Evolutionary conservation across 73 alveolate genomes (phyloP).

Genomic region (Chromera velia): DNA sequence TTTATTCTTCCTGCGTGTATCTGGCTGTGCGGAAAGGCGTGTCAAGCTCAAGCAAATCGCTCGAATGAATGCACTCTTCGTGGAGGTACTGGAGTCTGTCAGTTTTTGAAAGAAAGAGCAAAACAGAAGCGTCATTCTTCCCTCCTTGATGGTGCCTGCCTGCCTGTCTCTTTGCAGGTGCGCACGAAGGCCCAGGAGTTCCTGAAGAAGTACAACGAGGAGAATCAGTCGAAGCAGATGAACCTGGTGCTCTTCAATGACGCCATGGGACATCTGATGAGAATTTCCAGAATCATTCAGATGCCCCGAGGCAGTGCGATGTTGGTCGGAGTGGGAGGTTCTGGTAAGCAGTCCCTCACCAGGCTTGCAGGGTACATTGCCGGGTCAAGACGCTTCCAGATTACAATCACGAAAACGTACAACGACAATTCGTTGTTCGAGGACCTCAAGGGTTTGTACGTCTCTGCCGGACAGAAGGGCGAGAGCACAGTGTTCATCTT

Average conservation of each 20-base stretch:
- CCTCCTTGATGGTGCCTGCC: no score
- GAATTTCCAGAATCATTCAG: slow-evolving; percentile 91
- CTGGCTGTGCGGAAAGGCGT: no score
- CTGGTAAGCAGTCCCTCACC: slow-evolving; percentile 91
- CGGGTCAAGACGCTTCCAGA: slow-evolving; percentile 67
- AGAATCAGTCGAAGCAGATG: slow-evolving; percentile 63
- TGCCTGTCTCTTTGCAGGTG: no score
- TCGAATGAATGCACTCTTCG: no score
- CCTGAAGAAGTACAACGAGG: slow-evolving; percentile 48
- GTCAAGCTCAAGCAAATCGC: no score
- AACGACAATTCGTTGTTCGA: slow-evolving; percentile 81
- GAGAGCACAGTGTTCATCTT: slow-evolving; percentile 86
- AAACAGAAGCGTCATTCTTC: no score
- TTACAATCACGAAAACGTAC: slow-evolving; percentile 84
- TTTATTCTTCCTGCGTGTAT: no score
- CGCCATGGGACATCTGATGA: slow-evolving; percentile 92
- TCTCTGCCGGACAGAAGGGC: slow-evolving; percentile 86
- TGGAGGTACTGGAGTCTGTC: no score
- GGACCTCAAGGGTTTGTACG: slow-evolving; percentile 74
- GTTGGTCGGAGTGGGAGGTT: slow-evolving; percentile 99
- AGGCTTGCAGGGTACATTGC: slow-evolving; percentile 75
- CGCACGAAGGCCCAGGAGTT: slow-evolving; percentile 21
- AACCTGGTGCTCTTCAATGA: slow-evolving; percentile 98
- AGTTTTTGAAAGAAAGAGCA: no score
- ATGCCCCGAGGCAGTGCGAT: slow-evolving; percentile 92